Evolutionary conservation across 208 protist genomes (phyloP), one percentile per base, ranked within the genome.

Genomic region (Naegleria fowleri): DNA sequence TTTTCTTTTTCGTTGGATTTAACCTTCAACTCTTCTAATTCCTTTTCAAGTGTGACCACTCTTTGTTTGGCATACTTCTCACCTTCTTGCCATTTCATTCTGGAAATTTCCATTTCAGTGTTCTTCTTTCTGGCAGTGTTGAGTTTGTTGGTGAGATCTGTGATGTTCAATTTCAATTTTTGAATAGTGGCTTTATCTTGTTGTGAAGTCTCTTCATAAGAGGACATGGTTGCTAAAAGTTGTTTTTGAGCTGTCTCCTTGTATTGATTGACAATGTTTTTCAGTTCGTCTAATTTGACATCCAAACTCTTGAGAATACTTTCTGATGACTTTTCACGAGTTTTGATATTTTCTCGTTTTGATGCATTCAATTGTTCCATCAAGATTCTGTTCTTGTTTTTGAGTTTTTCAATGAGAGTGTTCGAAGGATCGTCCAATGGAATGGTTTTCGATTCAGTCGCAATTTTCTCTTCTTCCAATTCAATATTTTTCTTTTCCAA

Each of bases 31-130:
- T 79, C 25, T 79, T 79, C 25, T 0, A 79, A 1, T 36, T 79
- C 67, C 7, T 25, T 29, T 79, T 79, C 67, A 36, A 79, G 29
- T 36, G 13, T 79, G 19, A 13, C 6, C 0, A 79, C n/a, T 79
- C n/a, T 25, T 33, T 79, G 25, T 33, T 79, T 79, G 29, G 19
- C 6, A 11, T 36, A 13, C 67, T 79, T 79, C 36, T 79, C 67
- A 79, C 25, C n/a, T 79, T 79, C 67, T 79, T 79, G 67, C 13
- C 25, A 25, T 79, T 79, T 79, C 67, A 79, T 79, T 33, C 25
- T 79, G 16, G 67, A 79, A 36, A 79, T 79, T 79, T 79, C 67
- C 67, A 79, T 79, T 79, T 79, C 67, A 36, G 67, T 79, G 9
- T 29, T 79, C 29, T 79, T 79, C n/a, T 79, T 29, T 36, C 67